phyloP scores from a whole-genome alignment of 2,329 filamentous ascomycete genomes.

The Talaromyces sp. region DNA sequence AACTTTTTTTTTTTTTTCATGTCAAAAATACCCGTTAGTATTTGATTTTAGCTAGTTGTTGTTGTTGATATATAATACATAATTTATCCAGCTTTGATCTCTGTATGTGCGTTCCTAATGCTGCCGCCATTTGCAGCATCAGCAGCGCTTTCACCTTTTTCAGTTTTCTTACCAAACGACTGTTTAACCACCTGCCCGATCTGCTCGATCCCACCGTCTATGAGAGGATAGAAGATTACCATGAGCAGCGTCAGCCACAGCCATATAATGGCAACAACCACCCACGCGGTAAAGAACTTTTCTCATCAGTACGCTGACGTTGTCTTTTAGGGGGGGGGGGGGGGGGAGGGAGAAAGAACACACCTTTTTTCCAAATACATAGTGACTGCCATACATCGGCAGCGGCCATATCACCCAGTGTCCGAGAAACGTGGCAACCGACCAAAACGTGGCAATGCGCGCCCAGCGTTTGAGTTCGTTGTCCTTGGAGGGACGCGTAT shows the following conservation, averaged over 20 bases:
- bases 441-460: conserved; percentile 44
- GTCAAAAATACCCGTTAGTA: not conserved
- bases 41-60: not conserved
- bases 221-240: conserved; percentile 47
- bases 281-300: conserved; percentile 49
- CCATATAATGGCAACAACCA: conserved; percentile 51
- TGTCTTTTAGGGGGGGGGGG: no score
- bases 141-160: not conserved
- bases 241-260: conserved; percentile 50
- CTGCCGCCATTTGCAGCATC: not conserved
- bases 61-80: not conserved
- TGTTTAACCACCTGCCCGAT: conserved; percentile 17
- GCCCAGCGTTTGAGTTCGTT: conserved; percentile 45
- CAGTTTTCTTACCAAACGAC: not conserved
- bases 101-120: not conserved
- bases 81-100: not conserved
- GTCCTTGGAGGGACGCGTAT: conserved; percentile 16
- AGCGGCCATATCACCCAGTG: conserved; percentile 54
- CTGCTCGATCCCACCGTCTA: conserved; percentile 41
- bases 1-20: not conserved
- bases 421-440: conserved; percentile 47
- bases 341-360: conserved; percentile 10
- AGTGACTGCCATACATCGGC: conserved; percentile 51
- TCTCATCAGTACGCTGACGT: conserved; percentile 10
- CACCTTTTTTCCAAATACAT: conserved; percentile 44